phyloP scores from a whole-genome alignment of 2,329 filamentous ascomycete genomes.

The Ceratocystis destructans region DNA sequence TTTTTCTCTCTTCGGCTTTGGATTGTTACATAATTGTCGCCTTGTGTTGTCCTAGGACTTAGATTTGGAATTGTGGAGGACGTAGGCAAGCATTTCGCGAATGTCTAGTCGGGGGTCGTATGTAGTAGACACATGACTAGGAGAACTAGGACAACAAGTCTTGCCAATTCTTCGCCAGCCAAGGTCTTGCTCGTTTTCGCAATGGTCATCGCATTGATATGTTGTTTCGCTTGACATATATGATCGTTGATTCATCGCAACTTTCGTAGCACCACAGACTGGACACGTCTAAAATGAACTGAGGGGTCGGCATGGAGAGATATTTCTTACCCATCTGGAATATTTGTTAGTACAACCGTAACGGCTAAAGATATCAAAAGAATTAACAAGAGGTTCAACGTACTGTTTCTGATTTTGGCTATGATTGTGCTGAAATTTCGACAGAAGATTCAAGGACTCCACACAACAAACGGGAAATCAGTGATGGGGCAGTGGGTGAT shows the following conservation, averaged over 20 bases:
- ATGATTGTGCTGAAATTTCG: slow-evolving; percentile 19
- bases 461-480: slow-evolving; percentile 17
- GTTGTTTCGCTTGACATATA: not conserved
- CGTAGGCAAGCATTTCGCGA: not conserved
- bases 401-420: slow-evolving; percentile 19
- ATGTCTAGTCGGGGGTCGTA: not conserved
- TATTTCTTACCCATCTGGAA: slow-evolving; percentile 47
- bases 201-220: not conserved
- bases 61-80: not conserved
- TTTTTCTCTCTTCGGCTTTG: not conserved
- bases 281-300: slow-evolving; percentile 4
- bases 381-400: slow-evolving; percentile 15
- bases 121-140: not conserved
- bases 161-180: not conserved
- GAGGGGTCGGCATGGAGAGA: not conserved
- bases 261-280: slow-evolving; percentile 10
- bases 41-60: not conserved
- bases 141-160: not conserved
- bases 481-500: slow-evolving; percentile 12
- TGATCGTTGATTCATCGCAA: slow-evolving; percentile 6
- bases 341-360: slow-evolving; percentile 28
- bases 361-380: slow-evolving; percentile 12
- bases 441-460: slow-evolving; percentile 17
- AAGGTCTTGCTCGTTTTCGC: not conserved
- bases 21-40: not conserved